Evolutionary conservation across 2,329 filamentous ascomycete genomes (phyloP).

Genomic region (Whalleya microplaca): DNA sequence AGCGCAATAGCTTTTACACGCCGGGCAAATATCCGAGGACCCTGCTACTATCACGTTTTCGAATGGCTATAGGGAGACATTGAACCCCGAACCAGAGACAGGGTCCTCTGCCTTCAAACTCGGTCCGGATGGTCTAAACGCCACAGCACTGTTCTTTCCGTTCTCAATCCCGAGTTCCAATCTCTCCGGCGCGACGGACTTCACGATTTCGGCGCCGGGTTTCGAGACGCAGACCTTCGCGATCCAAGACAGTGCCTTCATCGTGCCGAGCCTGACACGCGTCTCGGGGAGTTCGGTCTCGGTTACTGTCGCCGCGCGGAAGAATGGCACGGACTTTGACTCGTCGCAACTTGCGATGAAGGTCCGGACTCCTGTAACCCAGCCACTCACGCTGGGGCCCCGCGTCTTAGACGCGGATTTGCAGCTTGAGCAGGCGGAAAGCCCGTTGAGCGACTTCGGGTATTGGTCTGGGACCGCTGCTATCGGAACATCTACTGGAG

Average conservation of each 20-base stretch:
- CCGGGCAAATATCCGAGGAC: constrained; percentile 1
- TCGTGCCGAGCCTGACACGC: constrained; percentile 26
- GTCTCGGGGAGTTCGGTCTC: constrained; percentile 9
- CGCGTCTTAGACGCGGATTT: constrained; percentile 17
- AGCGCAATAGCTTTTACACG: constrained; percentile 20
- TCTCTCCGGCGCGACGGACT: constrained; percentile 18
- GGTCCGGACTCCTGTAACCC: constrained; percentile 24
- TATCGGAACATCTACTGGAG: constrained; percentile 25
- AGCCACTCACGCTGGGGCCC: constrained; percentile 30
- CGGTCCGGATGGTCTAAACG: constrained; percentile 7
- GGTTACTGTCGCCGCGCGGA: constrained; percentile 23
- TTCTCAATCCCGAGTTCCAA: constrained; percentile 22
- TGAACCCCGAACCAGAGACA: constrained; percentile 17
- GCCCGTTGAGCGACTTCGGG: constrained; percentile 9
- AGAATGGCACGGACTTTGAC: constrained; percentile 4
- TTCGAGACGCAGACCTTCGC: constrained; percentile 16
- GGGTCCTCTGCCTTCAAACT: constrained; percentile 28
- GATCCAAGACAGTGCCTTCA: constrained; percentile 22
- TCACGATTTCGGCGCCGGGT: constrained; percentile 15
- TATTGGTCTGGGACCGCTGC: constrained; percentile 19
- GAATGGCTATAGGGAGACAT: constrained; percentile 20
- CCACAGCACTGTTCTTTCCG: constrained; percentile 24
- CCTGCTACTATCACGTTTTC: constrained; percentile 23
- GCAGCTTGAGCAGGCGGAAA: constrained; percentile 11
- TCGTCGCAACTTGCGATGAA: constrained; percentile 12